Base-by-base conservation (phyloP, 2,329 filamentous ascomycete genomes). In the Lachnum nothofagi region DNA sequence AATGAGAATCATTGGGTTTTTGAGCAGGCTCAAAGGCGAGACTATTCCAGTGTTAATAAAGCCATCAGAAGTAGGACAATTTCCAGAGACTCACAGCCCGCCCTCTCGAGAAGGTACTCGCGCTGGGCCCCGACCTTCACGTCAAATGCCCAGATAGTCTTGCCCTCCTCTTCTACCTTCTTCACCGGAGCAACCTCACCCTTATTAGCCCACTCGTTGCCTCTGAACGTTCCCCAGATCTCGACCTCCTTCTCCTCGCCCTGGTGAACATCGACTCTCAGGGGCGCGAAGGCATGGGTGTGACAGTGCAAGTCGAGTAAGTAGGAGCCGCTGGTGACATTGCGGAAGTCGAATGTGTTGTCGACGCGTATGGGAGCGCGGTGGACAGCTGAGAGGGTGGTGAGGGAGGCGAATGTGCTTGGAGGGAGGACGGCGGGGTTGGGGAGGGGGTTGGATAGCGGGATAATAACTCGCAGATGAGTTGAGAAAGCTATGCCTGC, bases 1-100 rank as follows among this genome's bases (percentile, higher is more conserved):
- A 74, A 98, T 85, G 52, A 98, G 77, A 56, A 97, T 96, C 90
- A 97, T 97, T 3, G 93, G 93, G 65, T 88, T 95, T 74, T 93
- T 93, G 61, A 96, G 75, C 48, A 96, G 83, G 50, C 79, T 80
- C 49, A 96, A 64, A n/a, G 91, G 76, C 16, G 84, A 88, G 71
- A 91, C 86, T 89, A 57, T 39, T n/a, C 31, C 17, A 10, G 22
- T 19, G 33, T 44, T 43, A 46, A 42, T 29, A 29, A 27, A 27
- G 2, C 17, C 17, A 20, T 19, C 23, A 14, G 2, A 8, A 2
- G 16, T 33, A 6, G n/a, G 7, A 20, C 24, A 19, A 22, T 23
- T 42, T 27, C 20, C 8, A 24, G 33, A 20, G 43, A 79, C 85
- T 76, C 69, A 91, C 88, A 95, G 58, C 80, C 81, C 51, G 78